Conservation (phyloP, 176 grass and related monocot genomes). For the Puccinellia tenuiflora region DNA sequence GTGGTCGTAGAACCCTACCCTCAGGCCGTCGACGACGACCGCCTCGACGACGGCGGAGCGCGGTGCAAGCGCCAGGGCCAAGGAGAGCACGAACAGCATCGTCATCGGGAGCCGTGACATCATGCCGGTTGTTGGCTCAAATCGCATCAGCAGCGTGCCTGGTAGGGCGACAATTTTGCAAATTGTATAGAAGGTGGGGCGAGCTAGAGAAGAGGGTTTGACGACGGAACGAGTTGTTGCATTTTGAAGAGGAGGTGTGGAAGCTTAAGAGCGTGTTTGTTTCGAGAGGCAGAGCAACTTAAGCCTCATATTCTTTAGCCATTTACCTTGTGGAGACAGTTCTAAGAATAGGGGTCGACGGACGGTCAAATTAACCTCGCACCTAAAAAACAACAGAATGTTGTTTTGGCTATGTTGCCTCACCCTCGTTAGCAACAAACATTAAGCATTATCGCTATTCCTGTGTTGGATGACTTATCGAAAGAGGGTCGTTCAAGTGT, state of each 20-base stretch:
- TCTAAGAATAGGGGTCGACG: slow-evolving; percentile 23
- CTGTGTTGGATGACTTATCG: too few relatives aligned
- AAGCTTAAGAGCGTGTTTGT: slow-evolving; percentile 10
- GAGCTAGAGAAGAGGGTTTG: not conserved
- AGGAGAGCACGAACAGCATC: not conserved
- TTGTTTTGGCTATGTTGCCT: not conserved
- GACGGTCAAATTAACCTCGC: not conserved
- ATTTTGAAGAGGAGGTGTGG: not conserved
- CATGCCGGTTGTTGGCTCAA: not conserved
- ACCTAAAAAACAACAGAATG: not conserved
- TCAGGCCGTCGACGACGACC: slow-evolving; percentile 9
- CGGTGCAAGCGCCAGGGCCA: not conserved
- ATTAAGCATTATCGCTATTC: too few relatives aligned
- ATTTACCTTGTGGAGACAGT: not conserved
- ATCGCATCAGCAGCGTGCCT: not conserved
- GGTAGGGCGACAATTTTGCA: not conserved
- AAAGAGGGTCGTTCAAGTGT: too few relatives aligned
- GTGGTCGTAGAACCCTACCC: slow-evolving; percentile 23
- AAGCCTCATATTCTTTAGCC: slow-evolving; percentile 37
- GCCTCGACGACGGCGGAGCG: not conserved
- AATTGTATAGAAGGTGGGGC: not conserved
- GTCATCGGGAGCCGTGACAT: not conserved
- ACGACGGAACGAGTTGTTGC: not conserved
- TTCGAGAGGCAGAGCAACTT: not conserved
- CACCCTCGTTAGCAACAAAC: too few relatives aligned